Percentiles rank a stretch among this genome's conserved stretches.
Evolutionary conservation across 164 flowering plant species (phyloP).

Genomic region (Sedum album): DNA sequence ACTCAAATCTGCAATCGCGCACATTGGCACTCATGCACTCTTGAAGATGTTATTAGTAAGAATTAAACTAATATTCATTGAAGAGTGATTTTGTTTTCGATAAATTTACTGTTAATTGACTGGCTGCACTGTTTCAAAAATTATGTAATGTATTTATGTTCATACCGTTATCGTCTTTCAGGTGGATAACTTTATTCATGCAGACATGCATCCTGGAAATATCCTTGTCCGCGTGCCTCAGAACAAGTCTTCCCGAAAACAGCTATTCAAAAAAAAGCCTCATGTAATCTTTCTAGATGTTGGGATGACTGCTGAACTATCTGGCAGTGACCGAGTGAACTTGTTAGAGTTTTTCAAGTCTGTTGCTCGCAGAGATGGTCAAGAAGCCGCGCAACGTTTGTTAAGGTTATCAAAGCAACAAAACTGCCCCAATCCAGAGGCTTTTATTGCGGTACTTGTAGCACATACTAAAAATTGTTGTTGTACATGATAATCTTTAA

Average conservation of each 20-base stretch:
- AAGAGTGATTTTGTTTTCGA: not conserved
- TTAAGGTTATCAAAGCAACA: constrained; percentile 56
- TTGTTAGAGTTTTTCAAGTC: constrained; percentile 62
- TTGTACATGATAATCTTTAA: not conserved
- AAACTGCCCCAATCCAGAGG: constrained; percentile 60
- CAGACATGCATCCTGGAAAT: constrained; percentile 95
- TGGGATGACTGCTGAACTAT: constrained; percentile 81
- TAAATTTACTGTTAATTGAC: not conserved
- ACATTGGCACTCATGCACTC: constrained; percentile 85
- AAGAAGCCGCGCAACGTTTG: constrained; percentile 50
- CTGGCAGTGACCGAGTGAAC: constrained; percentile 42
- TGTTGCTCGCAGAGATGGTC: constrained; percentile 68
- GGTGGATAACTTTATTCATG: constrained; percentile 95
- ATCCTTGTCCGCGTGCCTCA: constrained; percentile 63
- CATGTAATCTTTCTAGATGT: constrained; percentile 74
- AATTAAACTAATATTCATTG: not conserved
- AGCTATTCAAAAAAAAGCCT: constrained; percentile 52
- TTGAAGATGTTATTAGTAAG: constrained; percentile 87
- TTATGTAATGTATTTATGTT: not conserved
- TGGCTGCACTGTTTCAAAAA: not conserved
- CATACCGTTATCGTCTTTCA: constrained; percentile 23
- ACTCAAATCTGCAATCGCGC: constrained; percentile 66
- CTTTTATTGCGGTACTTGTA: constrained; percentile 43
- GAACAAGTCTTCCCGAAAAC: constrained; percentile 38
- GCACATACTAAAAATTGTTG: not conserved